Evolutionary conservation across 83 land plant species (phyloP).

Genomic region (Picea engelmannii): DNA sequence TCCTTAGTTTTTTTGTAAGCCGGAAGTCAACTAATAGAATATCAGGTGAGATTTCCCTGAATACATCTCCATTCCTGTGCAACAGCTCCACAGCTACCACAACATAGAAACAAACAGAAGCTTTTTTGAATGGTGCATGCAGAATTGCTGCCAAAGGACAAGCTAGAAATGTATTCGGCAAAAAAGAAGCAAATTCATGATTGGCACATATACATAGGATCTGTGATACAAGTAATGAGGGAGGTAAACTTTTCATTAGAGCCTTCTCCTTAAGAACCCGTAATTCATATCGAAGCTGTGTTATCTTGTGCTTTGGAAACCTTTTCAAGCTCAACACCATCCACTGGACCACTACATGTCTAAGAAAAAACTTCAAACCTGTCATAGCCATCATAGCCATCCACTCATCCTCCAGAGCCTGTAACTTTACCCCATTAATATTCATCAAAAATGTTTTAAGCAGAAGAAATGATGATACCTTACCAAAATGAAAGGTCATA

Average conservation of each 20-base stretch:
- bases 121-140: constrained; percentile 63
- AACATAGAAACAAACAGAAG: constrained; percentile 65
- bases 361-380: too few relatives aligned
- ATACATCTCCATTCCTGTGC: constrained; percentile 82
- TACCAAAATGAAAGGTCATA: too few relatives aligned
- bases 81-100: constrained; percentile 70
- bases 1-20: constrained; percentile 74
- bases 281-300: constrained; percentile 64
- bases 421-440: too few relatives aligned
- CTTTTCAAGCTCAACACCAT: constrained; percentile 70
- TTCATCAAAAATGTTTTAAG: too few relatives aligned
- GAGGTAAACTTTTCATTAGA: constrained; percentile 49
- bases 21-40: constrained; percentile 79
- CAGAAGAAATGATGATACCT: too few relatives aligned
- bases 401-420: too few relatives aligned
- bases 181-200: constrained; percentile 55
- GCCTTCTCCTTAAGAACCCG: constrained; percentile 82
- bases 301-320: constrained; percentile 61
- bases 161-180: constrained; percentile 64
- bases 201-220: constrained; percentile 70
- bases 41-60: constrained; percentile 86
- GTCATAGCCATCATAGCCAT: too few relatives aligned
- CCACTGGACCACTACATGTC: too few relatives aligned
- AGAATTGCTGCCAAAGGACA: constrained; percentile 74
- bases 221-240: constrained; percentile 67